A percentile compares a stretch with the other conserved stretches of the same genome.
Conservation (phyloP, 164 flowering plant genomes). For the Cinnamomum chago region DNA sequence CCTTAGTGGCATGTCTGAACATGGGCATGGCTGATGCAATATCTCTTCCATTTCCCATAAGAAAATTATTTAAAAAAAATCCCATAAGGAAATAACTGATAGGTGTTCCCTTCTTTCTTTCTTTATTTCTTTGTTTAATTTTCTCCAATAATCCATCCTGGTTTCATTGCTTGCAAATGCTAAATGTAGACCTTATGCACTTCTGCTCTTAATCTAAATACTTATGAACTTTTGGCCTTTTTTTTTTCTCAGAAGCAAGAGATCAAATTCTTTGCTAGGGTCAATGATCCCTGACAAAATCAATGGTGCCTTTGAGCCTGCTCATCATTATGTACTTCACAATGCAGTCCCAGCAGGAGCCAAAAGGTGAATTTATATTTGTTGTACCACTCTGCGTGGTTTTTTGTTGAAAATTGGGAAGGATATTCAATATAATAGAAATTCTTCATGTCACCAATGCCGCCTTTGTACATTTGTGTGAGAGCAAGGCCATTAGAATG, state of each 20-base stretch:
- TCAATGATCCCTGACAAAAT: constrained; percentile 67
- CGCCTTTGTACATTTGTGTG: background rate
- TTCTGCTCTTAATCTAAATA: background rate
- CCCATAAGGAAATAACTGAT: too few relatives aligned
- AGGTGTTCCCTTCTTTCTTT: too few relatives aligned
- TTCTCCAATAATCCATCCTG: background rate
- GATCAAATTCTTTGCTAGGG: constrained; percentile 62
- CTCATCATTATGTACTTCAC: constrained; percentile 74
- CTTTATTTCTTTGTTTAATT: background rate
- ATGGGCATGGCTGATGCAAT: too few relatives aligned
- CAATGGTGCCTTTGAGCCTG: constrained; percentile 65
- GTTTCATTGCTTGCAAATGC: background rate
- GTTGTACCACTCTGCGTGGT: background rate
- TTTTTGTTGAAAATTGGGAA: background rate
- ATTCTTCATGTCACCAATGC: background rate
- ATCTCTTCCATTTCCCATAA: too few relatives aligned
- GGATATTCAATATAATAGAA: background rate
- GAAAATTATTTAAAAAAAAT: too few relatives aligned
- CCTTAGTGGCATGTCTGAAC: too few relatives aligned
- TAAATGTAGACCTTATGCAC: background rate
- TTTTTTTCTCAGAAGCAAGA: constrained; percentile 39
- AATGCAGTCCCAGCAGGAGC: constrained; percentile 76
- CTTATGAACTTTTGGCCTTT: constrained; percentile 3
- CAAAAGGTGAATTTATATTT: constrained; percentile 45
- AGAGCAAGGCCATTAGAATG: background rate